A percentile compares a stretch with the other conserved stretches of the same genome.
Evolutionary conservation across 192 early-diverging fungal species (phyloP).

Genomic region (Thamnidium elegans): DNA sequence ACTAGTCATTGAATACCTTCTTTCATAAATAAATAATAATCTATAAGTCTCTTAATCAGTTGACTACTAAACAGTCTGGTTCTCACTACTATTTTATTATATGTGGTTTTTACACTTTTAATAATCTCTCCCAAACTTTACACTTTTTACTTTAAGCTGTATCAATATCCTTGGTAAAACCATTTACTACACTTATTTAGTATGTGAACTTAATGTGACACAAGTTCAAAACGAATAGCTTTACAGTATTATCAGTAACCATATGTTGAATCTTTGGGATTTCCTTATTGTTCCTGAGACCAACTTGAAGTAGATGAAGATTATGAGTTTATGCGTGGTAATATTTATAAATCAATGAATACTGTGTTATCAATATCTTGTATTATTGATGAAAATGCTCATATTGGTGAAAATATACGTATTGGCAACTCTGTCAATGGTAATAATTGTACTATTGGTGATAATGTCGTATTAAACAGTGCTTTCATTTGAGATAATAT

Average conservation of each 20-base stretch:
- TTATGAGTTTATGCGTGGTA: constrained; percentile 73
- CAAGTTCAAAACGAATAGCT: constrained; percentile 65
- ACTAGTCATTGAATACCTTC: no score
- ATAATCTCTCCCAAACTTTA: no score
- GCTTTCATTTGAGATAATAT: constrained; percentile 85
- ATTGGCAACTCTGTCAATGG: constrained; percentile 85
- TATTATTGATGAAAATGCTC: constrained; percentile 71
- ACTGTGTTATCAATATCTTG: constrained; percentile 72
- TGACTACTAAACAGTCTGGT: no score
- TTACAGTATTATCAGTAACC: constrained; percentile 77
- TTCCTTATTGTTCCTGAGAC: constrained; percentile 93
- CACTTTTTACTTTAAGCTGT: no score
- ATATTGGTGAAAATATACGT: constrained; percentile 71
- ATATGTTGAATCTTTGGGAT: constrained; percentile 88
- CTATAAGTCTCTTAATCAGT: no score
- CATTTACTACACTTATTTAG: constrained; percentile 81
- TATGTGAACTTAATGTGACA: constrained; percentile 63
- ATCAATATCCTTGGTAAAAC: constrained; percentile 79
- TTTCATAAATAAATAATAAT: no score
- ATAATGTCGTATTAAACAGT: constrained; percentile 72
- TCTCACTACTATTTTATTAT: no score
- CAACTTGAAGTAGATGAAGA: constrained; percentile 64
- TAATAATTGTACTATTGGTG: constrained; percentile 74
- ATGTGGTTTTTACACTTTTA: no score
- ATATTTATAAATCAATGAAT: constrained; percentile 81